phyloP scores from a whole-genome alignment of 2,329 filamentous ascomycete species.

The Myrmaecium sp. region DNA sequence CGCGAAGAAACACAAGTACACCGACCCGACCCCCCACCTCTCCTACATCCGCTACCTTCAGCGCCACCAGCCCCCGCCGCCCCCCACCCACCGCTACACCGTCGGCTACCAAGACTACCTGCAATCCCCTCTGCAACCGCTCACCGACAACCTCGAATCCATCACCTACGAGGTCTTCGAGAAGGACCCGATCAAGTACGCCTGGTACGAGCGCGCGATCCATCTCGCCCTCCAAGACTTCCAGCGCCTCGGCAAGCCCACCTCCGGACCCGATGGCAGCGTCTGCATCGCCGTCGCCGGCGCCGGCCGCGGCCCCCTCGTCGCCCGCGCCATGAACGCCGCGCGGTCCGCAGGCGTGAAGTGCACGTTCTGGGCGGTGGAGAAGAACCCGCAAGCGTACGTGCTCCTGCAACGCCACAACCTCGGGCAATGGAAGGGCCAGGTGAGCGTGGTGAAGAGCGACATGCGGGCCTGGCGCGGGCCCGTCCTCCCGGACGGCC shows the following conservation, averaged over 20 bases:
- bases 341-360: conserved; percentile 58
- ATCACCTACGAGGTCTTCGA: conserved; percentile 98
- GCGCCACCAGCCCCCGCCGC: conserved; percentile 53
- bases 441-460: conserved; percentile 78
- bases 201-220: conserved; percentile 82
- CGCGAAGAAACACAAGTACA: conserved; percentile 28
- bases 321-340: conserved; percentile 71
- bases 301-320: conserved; percentile 79
- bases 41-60: conserved; percentile 77
- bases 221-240: conserved; percentile 69
- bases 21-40: conserved; percentile 47
- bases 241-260: conserved; percentile 53
- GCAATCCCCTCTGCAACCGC: conserved; percentile 81
- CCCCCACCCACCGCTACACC: conserved; percentile 48
- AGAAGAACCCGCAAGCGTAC: conserved; percentile 97
- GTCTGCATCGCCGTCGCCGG: conserved; percentile 86
- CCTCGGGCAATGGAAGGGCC: conserved; percentile 54
- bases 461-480: conserved; percentile 97
- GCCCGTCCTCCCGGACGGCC: conserved; percentile 38
- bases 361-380: conserved; percentile 79
- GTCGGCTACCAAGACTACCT: conserved; percentile 81
- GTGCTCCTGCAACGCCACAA: conserved; percentile 85
- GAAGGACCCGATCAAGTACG: conserved; percentile 94
- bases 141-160: conserved; percentile 92
- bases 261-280: conserved; percentile 50